Conservation (phyloP, 2,329 filamentous ascomycete species). For the Colletotrichum costaricense region DNA sequence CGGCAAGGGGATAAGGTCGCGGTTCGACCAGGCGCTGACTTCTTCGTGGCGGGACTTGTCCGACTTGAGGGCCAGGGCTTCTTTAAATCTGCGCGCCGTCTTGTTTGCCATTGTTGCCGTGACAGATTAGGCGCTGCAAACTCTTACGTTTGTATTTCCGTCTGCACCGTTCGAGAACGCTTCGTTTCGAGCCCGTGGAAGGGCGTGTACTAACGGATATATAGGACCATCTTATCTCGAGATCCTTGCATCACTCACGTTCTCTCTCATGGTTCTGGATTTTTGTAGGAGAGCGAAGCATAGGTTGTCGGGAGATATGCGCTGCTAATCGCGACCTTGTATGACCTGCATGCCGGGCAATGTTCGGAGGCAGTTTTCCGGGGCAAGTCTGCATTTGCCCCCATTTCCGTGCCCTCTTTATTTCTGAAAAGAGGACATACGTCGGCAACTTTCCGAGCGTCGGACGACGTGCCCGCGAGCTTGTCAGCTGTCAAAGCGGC, state of each 20-base stretch:
- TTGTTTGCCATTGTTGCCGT: background rate
- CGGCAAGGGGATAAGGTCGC: conserved; percentile 51
- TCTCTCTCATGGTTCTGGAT: background rate
- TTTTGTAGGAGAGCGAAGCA: background rate
- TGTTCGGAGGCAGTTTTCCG: conserved; percentile 15
- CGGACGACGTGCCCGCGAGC: background rate
- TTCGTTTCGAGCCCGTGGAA: background rate
- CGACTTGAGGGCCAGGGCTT: conserved; percentile 49
- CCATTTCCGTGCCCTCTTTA: background rate
- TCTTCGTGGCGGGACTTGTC: conserved; percentile 55
- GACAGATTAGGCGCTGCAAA: too few relatives aligned
- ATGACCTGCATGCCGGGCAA: background rate
- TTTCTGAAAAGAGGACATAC: background rate
- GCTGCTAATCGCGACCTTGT: background rate
- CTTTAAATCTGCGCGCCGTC: conserved; percentile 40
- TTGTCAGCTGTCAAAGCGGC: background rate
- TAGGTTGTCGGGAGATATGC: background rate
- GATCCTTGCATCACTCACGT: background rate
- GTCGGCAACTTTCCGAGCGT: background rate
- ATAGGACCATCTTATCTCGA: background rate
- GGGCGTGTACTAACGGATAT: background rate
- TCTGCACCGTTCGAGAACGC: too few relatives aligned
- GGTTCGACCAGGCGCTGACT: conserved; percentile 60
- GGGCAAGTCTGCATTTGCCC: background rate
- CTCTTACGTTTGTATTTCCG: background rate